A percentile compares a stretch with the other conserved stretches of the same genome.
phyloP scores from a whole-genome alignment of 2,329 filamentous ascomycete species.

The Beauveria pseudobassiana region DNA sequence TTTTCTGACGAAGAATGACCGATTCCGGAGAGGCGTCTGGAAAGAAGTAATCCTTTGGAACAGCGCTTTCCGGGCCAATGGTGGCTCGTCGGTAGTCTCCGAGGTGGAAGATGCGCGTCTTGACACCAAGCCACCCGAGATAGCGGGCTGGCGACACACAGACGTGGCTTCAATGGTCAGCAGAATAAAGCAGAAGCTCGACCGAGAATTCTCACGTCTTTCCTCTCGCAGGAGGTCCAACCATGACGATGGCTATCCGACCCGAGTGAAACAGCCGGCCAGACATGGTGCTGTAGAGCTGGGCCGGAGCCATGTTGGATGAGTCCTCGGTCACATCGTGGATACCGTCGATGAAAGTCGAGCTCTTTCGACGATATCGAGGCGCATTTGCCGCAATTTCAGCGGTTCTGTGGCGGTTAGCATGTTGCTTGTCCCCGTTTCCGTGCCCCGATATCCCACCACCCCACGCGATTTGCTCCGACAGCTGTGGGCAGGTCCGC shows the following conservation, averaged over 20 bases:
- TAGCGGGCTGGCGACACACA: conserved; percentile 94
- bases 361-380: conserved; percentile 84
- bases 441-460: background rate
- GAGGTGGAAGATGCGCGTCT: conserved; percentile 94
- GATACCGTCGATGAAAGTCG: conserved; percentile 94
- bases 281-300: conserved; percentile 97
- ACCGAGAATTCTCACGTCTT: conserved; percentile 61
- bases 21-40: conserved; percentile 88
- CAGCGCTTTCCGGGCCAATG: conserved; percentile 71
- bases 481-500: background rate
- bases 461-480: conserved; percentile 9
- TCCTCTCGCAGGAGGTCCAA: conserved; percentile 86
- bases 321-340: conserved; percentile 80
- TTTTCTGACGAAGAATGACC: conserved; percentile 92
- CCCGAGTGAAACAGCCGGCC: conserved; percentile 95
- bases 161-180: conserved; percentile 58
- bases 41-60: conserved; percentile 97
- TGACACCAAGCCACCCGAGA: conserved; percentile 93
- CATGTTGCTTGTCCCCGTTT: conserved; percentile 6
- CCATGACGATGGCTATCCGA: conserved; percentile 93
- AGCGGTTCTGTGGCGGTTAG: conserved; percentile 58
- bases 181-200: background rate
- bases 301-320: conserved; percentile 77
- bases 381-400: conserved; percentile 88
- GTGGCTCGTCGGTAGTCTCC: conserved; percentile 94